Evolutionary conservation across 306 rosid species (phyloP).

Genomic region (Castanea mollissima): DNA sequence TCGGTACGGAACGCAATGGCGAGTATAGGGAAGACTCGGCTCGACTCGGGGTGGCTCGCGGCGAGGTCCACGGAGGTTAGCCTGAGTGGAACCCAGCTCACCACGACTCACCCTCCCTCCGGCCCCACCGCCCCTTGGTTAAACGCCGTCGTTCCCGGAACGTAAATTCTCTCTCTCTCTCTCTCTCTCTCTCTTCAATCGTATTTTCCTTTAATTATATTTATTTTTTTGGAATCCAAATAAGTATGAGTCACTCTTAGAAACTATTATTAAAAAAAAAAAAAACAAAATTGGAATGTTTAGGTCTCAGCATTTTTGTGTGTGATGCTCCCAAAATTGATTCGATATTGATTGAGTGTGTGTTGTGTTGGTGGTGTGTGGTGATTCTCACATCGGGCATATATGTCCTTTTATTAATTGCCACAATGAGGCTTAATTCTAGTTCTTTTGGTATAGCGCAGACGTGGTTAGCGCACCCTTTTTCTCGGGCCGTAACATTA

Average conservation of each 20-base stretch:
- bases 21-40: constrained; percentile 47
- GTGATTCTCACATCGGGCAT: too few species aligned
- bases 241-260: background rate
- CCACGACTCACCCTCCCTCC: constrained; percentile 78
- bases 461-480: too few species aligned
- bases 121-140: constrained; percentile 72
- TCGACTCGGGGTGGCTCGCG: constrained; percentile 81
- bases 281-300: background rate
- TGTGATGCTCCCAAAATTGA: too few species aligned
- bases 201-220: background rate
- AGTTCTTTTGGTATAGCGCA: too few species aligned
- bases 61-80: constrained; percentile 74
- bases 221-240: background rate
- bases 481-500: too few species aligned
- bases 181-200: background rate
- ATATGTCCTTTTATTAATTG: too few species aligned
- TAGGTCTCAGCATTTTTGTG: background rate
- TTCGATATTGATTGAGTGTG: too few species aligned
- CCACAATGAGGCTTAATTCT: too few species aligned
- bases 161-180: constrained; percentile 51
- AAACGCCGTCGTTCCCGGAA: constrained; percentile 85
- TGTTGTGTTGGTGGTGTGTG: too few species aligned
- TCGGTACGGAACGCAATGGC: constrained; percentile 13
- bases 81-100: constrained; percentile 70
- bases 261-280: too few species aligned